phyloP scores from a whole-genome alignment of 2,329 filamentous ascomycete species.

The Tolypocladium pustulatum region DNA sequence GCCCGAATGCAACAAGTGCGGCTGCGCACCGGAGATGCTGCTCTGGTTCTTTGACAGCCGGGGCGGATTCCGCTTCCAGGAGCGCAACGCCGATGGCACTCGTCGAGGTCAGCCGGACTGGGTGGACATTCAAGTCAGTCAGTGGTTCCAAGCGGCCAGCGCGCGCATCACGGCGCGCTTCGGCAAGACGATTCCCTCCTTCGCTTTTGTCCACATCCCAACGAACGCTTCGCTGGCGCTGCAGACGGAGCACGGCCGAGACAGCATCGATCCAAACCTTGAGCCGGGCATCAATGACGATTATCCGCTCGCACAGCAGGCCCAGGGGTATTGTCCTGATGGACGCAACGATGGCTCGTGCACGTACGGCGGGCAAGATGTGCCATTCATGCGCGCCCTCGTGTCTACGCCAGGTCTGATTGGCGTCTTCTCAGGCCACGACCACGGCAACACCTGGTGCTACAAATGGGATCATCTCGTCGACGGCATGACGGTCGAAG shows the following conservation, averaged over 20 bases:
- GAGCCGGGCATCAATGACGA: conserved; percentile 38
- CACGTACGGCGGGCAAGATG: conserved; percentile 39
- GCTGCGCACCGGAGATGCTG: conserved; percentile 32
- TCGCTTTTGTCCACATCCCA: conserved; percentile 40
- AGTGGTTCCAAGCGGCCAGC: conserved; percentile 30
- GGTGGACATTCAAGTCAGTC: conserved; percentile 32
- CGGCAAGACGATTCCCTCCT: conserved; percentile 27
- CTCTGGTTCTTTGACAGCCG: conserved; percentile 66
- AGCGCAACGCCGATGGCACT: conserved; percentile 17
- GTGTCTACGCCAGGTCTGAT: conserved; percentile 43
- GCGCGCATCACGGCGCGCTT: conserved; percentile 16
- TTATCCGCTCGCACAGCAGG: conserved; percentile 28
- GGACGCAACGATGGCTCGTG: conserved; percentile 26
- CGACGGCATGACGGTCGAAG: conserved; percentile 21
- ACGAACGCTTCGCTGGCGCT: conserved; percentile 29
- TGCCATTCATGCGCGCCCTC: conserved; percentile 53
- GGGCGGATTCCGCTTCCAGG: conserved; percentile 43
- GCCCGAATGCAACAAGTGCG: conserved; percentile 16
- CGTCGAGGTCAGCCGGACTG: conserved; percentile 28
- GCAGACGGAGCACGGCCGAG: conserved; percentile 17
- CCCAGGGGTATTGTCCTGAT: conserved; percentile 31
- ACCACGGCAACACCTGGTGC: conserved; percentile 54
- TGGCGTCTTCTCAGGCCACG: conserved; percentile 53
- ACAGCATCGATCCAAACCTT: conserved; percentile 20
- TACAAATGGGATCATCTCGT: conserved; percentile 33